Percentiles rank a stretch among this genome's conserved stretches.
These are phyloP conservation scores for Trametes pubescens DNA, from an alignment of 1,284 basidiomycete genomes.

Conservation along the genomic window DNA sequence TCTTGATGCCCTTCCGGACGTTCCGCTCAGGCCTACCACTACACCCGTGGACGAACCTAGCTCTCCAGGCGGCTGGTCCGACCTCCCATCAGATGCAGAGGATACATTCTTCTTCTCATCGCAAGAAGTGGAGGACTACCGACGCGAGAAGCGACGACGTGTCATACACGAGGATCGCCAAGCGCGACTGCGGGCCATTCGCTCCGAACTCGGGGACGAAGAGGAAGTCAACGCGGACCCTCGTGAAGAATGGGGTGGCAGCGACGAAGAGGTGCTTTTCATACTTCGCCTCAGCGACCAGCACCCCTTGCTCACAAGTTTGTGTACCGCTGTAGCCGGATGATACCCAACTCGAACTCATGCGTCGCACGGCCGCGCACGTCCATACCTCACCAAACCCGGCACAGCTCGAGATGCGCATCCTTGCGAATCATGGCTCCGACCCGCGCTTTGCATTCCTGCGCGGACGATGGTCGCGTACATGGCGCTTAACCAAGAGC, in stretches of 20 bases:
- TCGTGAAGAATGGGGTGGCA: constrained; percentile 70
- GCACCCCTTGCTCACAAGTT: not conserved
- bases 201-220: constrained; percentile 49
- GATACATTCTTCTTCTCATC: constrained; percentile 81
- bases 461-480: constrained; percentile 71
- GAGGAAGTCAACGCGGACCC: constrained; percentile 35
- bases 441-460: constrained; percentile 82
- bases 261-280: constrained; percentile 72
- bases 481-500: constrained; percentile 64
- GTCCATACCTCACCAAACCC: constrained; percentile 76
- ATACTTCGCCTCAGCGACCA: not conserved
- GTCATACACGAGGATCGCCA: constrained; percentile 68
- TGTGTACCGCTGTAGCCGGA: constrained; percentile 62
- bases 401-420: constrained; percentile 84
- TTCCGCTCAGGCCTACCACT: constrained; percentile 11
- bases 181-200: constrained; percentile 68
- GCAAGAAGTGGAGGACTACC: constrained; percentile 71
- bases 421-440: constrained; percentile 81
- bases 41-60: constrained; percentile 27
- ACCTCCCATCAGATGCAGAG: constrained; percentile 83
- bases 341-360: constrained; percentile 67
- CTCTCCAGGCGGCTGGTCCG: constrained; percentile 78
- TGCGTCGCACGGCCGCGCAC: constrained; percentile 78
- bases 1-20: constrained; percentile 56
- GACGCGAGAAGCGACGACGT: constrained; percentile 68